Percentiles rank a stretch among this genome's conserved stretches.
phyloP scores from a whole-genome alignment of 2,329 filamentous ascomycete genomes.

The Penicillium sclerotigenum region DNA sequence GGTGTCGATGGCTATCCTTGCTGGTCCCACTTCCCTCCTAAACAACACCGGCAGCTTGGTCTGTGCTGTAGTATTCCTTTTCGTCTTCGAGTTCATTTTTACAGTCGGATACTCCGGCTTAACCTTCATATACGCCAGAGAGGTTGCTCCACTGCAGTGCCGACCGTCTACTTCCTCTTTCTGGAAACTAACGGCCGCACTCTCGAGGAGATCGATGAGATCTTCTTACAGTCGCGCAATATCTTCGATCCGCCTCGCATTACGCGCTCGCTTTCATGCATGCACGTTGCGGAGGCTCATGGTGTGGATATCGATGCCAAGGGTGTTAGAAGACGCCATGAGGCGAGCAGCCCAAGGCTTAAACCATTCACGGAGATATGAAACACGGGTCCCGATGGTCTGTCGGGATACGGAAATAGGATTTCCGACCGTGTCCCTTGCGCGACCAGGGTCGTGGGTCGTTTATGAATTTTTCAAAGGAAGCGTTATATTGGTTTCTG shows the following conservation, averaged over 20 bases:
- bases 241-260: slow-evolving; percentile 28
- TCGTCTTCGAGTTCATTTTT: slow-evolving; percentile 14
- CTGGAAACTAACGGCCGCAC: slow-evolving; percentile 41
- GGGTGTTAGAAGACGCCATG: background rate
- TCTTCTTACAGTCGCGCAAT: slow-evolving; percentile 34
- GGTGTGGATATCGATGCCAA: background rate
- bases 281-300: background rate
- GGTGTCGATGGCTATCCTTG: slow-evolving; percentile 12
- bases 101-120: slow-evolving; percentile 15
- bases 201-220: slow-evolving; percentile 41
- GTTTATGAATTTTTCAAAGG: background rate
- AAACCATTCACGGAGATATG: background rate
- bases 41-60: slow-evolving; percentile 10
- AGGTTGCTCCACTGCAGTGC: slow-evolving; percentile 20
- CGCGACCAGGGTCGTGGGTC: background rate
- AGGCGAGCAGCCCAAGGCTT: background rate
- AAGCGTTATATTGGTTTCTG: background rate
- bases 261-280: slow-evolving; percentile 12
- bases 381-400: background rate
- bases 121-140: slow-evolving; percentile 14
- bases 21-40: background rate
- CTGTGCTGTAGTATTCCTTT: slow-evolving; percentile 13
- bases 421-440: background rate
- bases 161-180: slow-evolving; percentile 40
- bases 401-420: background rate